phyloP scores from a whole-genome alignment of 441 rosid genomes.

The Mallotus repandus region DNA sequence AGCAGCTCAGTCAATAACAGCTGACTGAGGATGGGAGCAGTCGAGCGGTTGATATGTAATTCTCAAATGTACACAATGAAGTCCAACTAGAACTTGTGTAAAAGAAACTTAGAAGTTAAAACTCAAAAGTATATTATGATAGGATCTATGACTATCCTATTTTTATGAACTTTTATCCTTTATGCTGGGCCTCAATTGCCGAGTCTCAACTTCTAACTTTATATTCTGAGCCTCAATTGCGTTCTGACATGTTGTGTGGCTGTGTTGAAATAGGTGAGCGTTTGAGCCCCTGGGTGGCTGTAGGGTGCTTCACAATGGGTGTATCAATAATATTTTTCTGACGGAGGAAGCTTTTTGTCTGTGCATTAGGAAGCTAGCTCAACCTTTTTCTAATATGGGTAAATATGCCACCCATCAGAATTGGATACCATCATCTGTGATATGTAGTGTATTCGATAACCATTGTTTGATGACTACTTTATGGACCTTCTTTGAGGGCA shows the following conservation, averaged over 20 bases:
- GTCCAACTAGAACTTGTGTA: background rate
- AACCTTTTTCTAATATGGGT: conserved; percentile 21
- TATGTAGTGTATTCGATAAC: conserved; percentile 16
- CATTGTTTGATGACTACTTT: conserved; percentile 18
- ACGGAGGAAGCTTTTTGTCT: conserved; percentile 18
- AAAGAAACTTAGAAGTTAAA: background rate
- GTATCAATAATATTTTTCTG: conserved; percentile 69
- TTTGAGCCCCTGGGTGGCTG: conserved; percentile 89
- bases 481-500: conserved; percentile 19
- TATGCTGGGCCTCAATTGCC: no score
- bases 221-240: conserved; percentile 3
- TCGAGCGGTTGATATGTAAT: background rate
- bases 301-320: conserved; percentile 85
- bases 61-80: background rate
- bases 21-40: background rate
- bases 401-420: conserved; percentile 13
- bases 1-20: background rate
- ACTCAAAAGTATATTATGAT: background rate
- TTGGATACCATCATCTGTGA: conserved; percentile 15
- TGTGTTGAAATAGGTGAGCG: conserved; percentile 68
- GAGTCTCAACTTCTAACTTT: conserved; percentile 4
- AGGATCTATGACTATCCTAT: background rate
- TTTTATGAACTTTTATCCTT: background rate
- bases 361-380: conserved; percentile 25
- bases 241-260: conserved; percentile 10